Evolutionary conservation across 306 rosid genomes (phyloP).

Genomic region (Luffa aegyptiaca): DNA sequence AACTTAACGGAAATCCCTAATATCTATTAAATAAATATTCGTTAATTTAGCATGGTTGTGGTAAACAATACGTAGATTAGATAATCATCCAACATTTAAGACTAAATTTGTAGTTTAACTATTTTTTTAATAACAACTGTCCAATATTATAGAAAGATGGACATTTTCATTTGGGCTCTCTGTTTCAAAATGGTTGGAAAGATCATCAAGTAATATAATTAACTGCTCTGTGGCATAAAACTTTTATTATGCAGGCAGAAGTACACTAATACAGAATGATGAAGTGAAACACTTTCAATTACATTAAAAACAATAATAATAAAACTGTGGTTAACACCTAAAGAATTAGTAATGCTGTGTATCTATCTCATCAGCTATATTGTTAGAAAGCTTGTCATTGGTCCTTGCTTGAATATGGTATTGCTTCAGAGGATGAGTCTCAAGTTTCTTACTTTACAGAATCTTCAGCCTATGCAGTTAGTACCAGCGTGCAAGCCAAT

Average conservation of each 20-base stretch:
- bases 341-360: not conserved
- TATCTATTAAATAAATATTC: too few relatives aligned
- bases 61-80: too few relatives aligned
- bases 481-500: not conserved
- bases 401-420: not conserved
- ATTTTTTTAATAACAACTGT: too few relatives aligned
- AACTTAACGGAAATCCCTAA: too few relatives aligned
- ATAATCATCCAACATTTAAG: too few relatives aligned
- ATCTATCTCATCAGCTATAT: not conserved
- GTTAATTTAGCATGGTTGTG: too few relatives aligned
- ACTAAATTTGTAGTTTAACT: too few relatives aligned
- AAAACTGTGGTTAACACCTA: not conserved
- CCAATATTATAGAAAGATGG: not conserved
- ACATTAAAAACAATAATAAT: not conserved
- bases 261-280: not conserved
- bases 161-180: not conserved
- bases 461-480: not conserved
- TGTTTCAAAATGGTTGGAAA: not conserved
- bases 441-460: not conserved
- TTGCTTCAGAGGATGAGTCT: not conserved
- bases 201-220: not conserved
- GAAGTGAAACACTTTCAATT: not conserved
- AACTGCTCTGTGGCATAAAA: not conserved
- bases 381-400: conserved; percentile 1
- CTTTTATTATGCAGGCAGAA: not conserved